Conservation (phyloP, 306 rosid genomes). For the Sophora flavescens region DNA sequence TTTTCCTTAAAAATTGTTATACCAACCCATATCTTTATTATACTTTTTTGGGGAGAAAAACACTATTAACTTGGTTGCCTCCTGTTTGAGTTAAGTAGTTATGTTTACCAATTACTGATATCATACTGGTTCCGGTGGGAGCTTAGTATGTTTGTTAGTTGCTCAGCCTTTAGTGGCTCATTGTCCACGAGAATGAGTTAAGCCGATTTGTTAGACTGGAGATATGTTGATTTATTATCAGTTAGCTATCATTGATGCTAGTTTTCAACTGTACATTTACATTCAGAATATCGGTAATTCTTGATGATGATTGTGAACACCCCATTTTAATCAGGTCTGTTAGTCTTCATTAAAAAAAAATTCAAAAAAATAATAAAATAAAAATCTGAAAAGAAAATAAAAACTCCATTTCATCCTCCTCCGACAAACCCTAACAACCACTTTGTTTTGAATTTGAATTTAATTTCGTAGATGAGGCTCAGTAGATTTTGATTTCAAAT, state of each 20-base stretch:
- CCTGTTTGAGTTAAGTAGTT: constrained; percentile 17
- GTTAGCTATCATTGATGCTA: constrained; percentile 19
- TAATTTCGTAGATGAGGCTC: too few relatives aligned
- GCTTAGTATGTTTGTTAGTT: not conserved
- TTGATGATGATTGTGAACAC: too few relatives aligned
- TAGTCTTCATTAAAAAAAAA: too few relatives aligned
- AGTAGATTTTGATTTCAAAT: too few relatives aligned
- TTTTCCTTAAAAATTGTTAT: constrained; percentile 17
- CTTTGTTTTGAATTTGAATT: too few relatives aligned
- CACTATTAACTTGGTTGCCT: not conserved
- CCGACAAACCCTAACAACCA: too few relatives aligned
- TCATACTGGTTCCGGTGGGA: constrained; percentile 14
- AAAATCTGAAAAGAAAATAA: too few relatives aligned
- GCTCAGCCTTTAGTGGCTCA: not conserved
- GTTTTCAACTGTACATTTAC: constrained; percentile 20
- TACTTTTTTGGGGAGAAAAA: not conserved
- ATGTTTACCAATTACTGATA: constrained; percentile 16
- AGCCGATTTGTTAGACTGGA: constrained; percentile 1
- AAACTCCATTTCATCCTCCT: too few relatives aligned
- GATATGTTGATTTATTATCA: constrained; percentile 13
- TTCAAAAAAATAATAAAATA: too few relatives aligned
- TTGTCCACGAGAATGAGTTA: not conserved
- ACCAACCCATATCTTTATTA: not conserved
- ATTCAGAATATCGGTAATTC: not conserved
- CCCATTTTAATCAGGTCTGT: too few relatives aligned